Evolutionary conservation across 2,329 filamentous ascomycete genomes (phyloP).

Genomic region (Alternaria gaisen): DNA sequence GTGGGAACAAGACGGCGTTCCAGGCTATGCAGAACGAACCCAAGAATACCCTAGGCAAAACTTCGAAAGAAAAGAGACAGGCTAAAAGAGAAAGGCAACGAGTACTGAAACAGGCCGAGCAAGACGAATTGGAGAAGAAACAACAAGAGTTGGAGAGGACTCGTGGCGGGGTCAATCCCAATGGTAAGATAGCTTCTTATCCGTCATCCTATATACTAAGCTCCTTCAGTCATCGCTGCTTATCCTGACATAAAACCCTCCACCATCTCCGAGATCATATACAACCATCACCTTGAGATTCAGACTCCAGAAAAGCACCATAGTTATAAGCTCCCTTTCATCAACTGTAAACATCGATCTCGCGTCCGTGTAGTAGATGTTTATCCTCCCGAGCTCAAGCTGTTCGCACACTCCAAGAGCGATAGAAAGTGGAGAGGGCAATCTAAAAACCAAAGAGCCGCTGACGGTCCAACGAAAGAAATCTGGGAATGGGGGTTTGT

Average conservation of each 20-base stretch:
- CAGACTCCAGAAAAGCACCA: constrained; percentile 43
- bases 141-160: constrained; percentile 21
- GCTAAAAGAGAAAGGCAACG: constrained; percentile 47
- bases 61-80: constrained; percentile 47
- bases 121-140: constrained; percentile 35
- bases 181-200: constrained; percentile 48
- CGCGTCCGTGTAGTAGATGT: constrained; percentile 84
- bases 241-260: constrained; percentile 50
- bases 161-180: constrained; percentile 46
- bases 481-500: constrained; percentile 87
- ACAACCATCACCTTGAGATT: constrained; percentile 54
- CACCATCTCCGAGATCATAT: constrained; percentile 57
- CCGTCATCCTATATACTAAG: constrained; percentile 12
- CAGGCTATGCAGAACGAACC: constrained; percentile 25
- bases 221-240: constrained; percentile 57
- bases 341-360: constrained; percentile 74
- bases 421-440: constrained; percentile 41
- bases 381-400: constrained; percentile 71
- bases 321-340: constrained; percentile 70
- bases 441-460: constrained; percentile 50
- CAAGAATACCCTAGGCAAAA: constrained; percentile 30
- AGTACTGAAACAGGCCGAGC: constrained; percentile 46
- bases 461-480: constrained; percentile 53
- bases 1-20: constrained; percentile 23
- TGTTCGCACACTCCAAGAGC: constrained; percentile 68